Evolutionary conservation across 2,329 filamentous ascomycete genomes (phyloP).

Genomic region (Cordyceps cateniannulata): DNA sequence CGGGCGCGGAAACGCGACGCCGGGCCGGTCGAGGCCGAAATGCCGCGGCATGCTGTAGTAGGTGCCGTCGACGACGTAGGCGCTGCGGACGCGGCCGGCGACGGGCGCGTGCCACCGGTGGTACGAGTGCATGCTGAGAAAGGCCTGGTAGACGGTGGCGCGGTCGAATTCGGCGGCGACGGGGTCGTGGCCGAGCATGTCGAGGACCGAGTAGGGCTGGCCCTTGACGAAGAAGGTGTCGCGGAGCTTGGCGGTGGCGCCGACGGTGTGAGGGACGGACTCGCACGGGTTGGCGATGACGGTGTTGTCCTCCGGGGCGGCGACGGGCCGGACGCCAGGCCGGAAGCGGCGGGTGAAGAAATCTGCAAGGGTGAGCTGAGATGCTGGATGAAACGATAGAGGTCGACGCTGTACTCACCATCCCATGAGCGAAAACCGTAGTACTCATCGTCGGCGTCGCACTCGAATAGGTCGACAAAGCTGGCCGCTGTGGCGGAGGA

Average conservation of each 20-base stretch:
- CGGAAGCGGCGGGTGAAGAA: conserved; percentile 60
- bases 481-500: conserved; percentile 33
- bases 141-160: conserved; percentile 65
- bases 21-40: conserved; percentile 26
- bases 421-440: conserved; percentile 64
- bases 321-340: conserved; percentile 50
- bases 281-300: conserved; percentile 61
- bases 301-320: conserved; percentile 44
- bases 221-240: conserved; percentile 64
- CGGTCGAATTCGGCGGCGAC: conserved; percentile 48
- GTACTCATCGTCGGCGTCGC: conserved; percentile 46
- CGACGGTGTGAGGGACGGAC: conserved; percentile 50
- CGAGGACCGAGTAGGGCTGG: conserved; percentile 58
- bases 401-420: too few relatives aligned
- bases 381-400: neutral
- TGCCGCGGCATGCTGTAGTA: conserved; percentile 58
- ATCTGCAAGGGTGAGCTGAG: conserved; percentile 23
- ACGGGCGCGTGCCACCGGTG: conserved; percentile 70
- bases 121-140: conserved; percentile 60
- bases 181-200: conserved; percentile 56
- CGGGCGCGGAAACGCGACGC: conserved; percentile 24
- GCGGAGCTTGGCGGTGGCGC: conserved; percentile 42
- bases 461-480: conserved; percentile 56
- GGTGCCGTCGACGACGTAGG: conserved; percentile 54
- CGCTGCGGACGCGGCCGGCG: conserved; percentile 51